phyloP scores from a whole-genome alignment of 2,329 filamentous ascomycete genomes.

The Myriosclerotinia scirpicola region DNA sequence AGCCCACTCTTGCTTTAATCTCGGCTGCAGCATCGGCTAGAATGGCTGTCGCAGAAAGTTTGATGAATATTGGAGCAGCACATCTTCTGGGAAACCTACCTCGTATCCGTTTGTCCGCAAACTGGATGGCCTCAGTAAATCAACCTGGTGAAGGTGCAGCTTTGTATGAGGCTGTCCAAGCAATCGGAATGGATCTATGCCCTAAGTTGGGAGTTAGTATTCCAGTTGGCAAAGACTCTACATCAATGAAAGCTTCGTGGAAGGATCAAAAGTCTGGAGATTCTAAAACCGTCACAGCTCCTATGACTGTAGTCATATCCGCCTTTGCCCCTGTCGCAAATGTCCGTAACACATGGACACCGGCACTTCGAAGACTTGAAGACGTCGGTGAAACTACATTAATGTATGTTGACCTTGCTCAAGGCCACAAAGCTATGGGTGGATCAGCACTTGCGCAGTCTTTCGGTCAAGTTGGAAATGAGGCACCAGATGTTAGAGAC shows the following conservation, averaged over 20 bases:
- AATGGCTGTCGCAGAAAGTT: constrained; percentile 92
- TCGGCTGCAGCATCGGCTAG: constrained; percentile 85
- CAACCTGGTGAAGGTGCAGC: constrained; percentile 90
- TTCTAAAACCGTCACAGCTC: constrained; percentile 83
- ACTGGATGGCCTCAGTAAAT: constrained; percentile 98
- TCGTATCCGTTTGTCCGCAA: constrained; percentile 85
- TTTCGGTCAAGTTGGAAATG: constrained; percentile 80
- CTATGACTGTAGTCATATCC: constrained; percentile 86
- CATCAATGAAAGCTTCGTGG: constrained; percentile 99
- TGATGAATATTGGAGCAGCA: constrained; percentile 89
- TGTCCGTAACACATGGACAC: constrained; percentile 88
- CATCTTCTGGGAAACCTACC: constrained; percentile 58
- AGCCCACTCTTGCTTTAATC: constrained; percentile 83
- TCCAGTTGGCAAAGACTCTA: constrained; percentile 96
- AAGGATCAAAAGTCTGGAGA: constrained; percentile 66
- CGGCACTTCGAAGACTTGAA: constrained; percentile 76
- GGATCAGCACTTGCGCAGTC: constrained; percentile 90
- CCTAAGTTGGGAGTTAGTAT: constrained; percentile 88
- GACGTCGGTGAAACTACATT: constrained; percentile 87
- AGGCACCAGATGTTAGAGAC: constrained; percentile 83
- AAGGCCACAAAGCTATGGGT: constrained; percentile 77
- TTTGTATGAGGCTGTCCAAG: constrained; percentile 89
- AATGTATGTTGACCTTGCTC: constrained; percentile 86
- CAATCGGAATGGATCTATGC: constrained; percentile 90
- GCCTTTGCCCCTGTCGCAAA: constrained; percentile 84